Base-by-base conservation (phyloP, 495 filamentous ascomycete species). In the Sphaerosporella brunnea region DNA sequence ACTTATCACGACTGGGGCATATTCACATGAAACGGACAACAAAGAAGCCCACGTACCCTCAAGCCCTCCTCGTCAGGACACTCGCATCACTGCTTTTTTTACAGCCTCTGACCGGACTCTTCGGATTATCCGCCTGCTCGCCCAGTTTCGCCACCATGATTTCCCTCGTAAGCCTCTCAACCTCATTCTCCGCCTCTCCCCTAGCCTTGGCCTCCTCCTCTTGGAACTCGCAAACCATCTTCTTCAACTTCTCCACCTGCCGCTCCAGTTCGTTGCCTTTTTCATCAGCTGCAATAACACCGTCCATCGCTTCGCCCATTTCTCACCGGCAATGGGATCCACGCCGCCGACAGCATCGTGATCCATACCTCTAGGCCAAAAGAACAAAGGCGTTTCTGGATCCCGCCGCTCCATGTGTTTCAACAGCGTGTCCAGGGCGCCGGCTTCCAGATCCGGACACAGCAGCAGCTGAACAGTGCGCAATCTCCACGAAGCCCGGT, bases 311-410 rank as follows among this genome's bases (percentile, higher is more conserved):
- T 23, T 24, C 3, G 20, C 23, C 40, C 40, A 43, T 13, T 11
- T 1, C 40, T 43, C 40, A 26, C 40, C 40, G 13, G 40, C 40
- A 13, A 43, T 20, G 20, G 21, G 40, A 26, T 43, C 40, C 21
- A 43, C 40, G 11, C 23, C 40, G 9, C 40, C 40, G 11, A 43
- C 40, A 3, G 40, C 40, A 8, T 43, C 40, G 13, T 23, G 21
- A 13, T 43, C 40, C 40, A 43, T 1, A 8, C 40, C 40, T 26
- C 40, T 24, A 19, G 40, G 40, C 40, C 40, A 43, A 8, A 7
- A 24, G 3, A 43, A 13, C 19, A 13, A 25, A 11, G 40, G 40
- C 21, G 21, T 43, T 24, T 43, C 40, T 13, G 40, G 40, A 26
- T 43, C 40, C 24, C 40, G 21, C 23, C 24, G 18, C 13, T 1